These are phyloP conservation scores for Coelastrella sp. DNA, from an alignment of 139 green algal genomes.

Conservation along the genomic window DNA sequence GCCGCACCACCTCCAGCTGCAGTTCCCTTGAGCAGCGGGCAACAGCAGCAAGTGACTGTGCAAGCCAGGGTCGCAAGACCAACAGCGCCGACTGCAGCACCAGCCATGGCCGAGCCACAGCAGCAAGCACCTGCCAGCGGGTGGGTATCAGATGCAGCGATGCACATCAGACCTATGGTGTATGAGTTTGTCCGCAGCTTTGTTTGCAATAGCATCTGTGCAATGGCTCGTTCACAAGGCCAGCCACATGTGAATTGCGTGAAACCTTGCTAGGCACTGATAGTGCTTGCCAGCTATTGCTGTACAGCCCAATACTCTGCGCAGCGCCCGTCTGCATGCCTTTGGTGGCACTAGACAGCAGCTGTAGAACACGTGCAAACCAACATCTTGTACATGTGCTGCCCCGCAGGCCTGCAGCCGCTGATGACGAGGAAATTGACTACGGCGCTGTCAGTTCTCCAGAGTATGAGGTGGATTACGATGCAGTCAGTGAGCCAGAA, in stretches of 20 bases:
- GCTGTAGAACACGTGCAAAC: neutral
- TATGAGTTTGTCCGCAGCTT: neutral
- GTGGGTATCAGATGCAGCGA: neutral
- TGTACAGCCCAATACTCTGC: too few relatives aligned
- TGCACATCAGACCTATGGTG: neutral
- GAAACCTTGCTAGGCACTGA: too few relatives aligned
- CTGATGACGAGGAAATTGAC: neutral
- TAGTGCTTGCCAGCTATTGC: too few relatives aligned
- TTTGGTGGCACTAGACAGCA: neutral
- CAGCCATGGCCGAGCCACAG: neutral
- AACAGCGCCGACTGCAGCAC: neutral
- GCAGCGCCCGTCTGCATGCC: too few relatives aligned
- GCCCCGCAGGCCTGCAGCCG: neutral
- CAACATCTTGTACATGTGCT: neutral
- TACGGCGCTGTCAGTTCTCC: conserved; percentile 41
- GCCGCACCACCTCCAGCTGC: conserved; percentile 1
- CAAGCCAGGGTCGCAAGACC: neutral
- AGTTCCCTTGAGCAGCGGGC: neutral
- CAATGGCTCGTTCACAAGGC: too few relatives aligned
- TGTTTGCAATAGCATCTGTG: neutral
- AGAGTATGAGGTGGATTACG: conserved; percentile 44
- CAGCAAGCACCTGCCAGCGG: neutral
- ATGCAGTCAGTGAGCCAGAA: conserved; percentile 31
- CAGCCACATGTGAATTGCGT: too few relatives aligned
- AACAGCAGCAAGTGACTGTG: neutral